Conservation (phyloP, 2,329 filamentous ascomycete genomes). For the Fusarium sp. region DNA sequence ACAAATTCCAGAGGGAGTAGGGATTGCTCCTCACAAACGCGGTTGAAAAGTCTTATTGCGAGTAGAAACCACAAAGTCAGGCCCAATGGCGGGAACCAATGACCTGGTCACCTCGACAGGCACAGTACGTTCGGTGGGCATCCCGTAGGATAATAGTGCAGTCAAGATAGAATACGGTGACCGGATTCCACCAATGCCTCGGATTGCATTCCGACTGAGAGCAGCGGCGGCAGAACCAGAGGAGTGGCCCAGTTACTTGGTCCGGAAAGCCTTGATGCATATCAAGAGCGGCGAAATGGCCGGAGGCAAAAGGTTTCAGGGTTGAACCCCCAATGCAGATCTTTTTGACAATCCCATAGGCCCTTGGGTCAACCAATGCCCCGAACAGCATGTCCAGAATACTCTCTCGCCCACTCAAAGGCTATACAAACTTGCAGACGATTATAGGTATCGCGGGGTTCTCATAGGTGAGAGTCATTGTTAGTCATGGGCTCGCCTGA, state of each 20-base stretch:
- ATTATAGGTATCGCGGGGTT: no score
- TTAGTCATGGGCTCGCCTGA: not conserved
- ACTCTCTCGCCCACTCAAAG: no score
- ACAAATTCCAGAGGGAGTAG: no score
- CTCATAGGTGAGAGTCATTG: no score
- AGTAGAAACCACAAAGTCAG: not conserved
- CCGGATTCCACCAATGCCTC: not conserved
- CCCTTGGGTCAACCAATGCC: no score
- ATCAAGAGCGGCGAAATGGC: not conserved
- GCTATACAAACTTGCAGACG: no score
- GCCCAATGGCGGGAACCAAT: not conserved
- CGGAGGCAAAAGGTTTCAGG: not conserved
- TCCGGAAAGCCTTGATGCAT: not conserved
- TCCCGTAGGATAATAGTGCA: not conserved
- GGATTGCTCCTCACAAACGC: no score
- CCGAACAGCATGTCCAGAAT: no score
- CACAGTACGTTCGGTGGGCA: not conserved
- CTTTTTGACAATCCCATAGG: no score
- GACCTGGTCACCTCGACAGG: not conserved
- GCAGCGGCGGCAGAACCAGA: not conserved
- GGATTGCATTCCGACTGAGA: not conserved
- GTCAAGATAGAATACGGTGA: not conserved
- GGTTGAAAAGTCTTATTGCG: no score
- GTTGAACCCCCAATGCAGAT: no score
- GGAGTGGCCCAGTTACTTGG: not conserved